Evolutionary conservation across 169 alveolate species (phyloP), one percentile per base, ranked within the genome.

Genomic region (Hepatocystis sp.): DNA sequence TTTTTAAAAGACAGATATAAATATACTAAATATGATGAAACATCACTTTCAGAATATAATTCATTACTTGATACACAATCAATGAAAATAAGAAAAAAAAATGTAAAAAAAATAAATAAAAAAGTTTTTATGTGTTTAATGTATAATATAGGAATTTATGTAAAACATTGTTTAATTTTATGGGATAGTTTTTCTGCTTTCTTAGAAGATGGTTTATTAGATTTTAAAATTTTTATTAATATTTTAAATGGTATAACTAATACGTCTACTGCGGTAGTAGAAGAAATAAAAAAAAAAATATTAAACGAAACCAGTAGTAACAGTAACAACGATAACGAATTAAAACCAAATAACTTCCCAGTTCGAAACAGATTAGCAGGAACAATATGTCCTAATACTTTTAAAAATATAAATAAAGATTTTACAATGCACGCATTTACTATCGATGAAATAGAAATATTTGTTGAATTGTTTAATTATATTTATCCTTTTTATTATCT

Each of bases 121-220:
- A 81, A 32, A 11, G 42, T 36, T 13, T 81, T 81, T 46, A 63
- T 81, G 81, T 55, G 89, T 44, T 46, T 81, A 42, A 81, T 81
- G 89, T 63, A 63, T 42, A 81, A 81, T 53, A 81, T 81, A 40
- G 89, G 89, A 17, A 81, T 81, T 13, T 66, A 81, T 28, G 40
- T 61, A 27, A 17, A 60, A 53, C 67, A 81, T 32, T 47, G 68
- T 40, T 21, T 61, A 13, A 34, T 49, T 7, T 40, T 81, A 5
- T 81, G 89, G 89, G 56, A 49, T 27, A 56, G 56, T 25, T 81
- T 81, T 17, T 0, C 34, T 13, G 84, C 67, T 10, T 81, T 81
- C 34, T 65, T 81, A 65, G 89, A 81, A 65, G 30, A 25, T 27
- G 63, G 51, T 27, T 10, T 39, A 34, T 44, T 81, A 39, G 89